Base-by-base conservation (phyloP, 495 filamentous ascomycete species). In the Staphylotrichum tortipilum region DNA sequence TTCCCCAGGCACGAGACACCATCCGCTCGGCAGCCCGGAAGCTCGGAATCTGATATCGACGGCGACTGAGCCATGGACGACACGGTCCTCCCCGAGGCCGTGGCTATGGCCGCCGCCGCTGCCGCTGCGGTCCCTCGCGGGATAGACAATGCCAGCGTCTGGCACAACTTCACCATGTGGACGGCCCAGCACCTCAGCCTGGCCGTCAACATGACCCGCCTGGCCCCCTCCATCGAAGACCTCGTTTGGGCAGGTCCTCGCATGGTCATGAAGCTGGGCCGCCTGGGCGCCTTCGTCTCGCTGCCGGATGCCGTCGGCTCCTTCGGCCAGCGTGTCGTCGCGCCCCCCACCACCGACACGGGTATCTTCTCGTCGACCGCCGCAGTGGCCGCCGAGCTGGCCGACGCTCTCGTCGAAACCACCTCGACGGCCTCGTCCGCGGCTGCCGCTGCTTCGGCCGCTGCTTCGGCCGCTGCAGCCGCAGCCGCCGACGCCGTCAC, bases 261-360 rank as follows among this genome's bases (percentile, higher is more conserved):
- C 23, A 79, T 87, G 62, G 69, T 82, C 12, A 79, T 77, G 64
- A 78, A 77, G 51, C 71, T 82, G 36, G 80, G 80, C 35, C 75
- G 73, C 47, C 70, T 82, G 22, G 80, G 80, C 39, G 76, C 74
- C 17, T 74, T 80, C 44, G 72, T 78, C 41, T 71, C 76, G 12
- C 67, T 81, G 21, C 78, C 79, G 11, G 82, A 85, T 53, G 73
- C 78, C 46, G 65, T 85, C 39, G 84, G 86, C 55, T 74, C 68
- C 59, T 72, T 76, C 50, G 78, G 78, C 46, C 79, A 82, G 47
- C 75, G 73, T 54, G 65, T 79, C 34, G 79, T 85, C n/a, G n/a
- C n/a, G 40, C 74, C 82, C 22, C 78, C 81, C 56, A 69, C 80
- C 9, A 71, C 73, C 46, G 68, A 75, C 4, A 64, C 68, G 33